Evolutionary conservation across 257 asterid genomes (phyloP).

Genomic region (Gentiana macrophylla): DNA sequence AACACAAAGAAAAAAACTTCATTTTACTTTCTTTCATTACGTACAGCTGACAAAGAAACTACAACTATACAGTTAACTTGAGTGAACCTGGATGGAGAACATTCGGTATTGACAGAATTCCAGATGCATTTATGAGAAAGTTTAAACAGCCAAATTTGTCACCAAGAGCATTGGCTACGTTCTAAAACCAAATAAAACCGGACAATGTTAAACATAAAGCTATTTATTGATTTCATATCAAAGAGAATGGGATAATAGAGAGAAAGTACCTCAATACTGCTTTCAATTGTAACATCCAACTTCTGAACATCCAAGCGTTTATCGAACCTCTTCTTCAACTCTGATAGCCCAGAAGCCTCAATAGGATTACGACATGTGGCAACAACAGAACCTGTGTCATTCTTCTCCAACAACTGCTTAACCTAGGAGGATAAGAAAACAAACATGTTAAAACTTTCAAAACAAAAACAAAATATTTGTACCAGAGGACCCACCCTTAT

Average conservation of each 20-base stretch:
- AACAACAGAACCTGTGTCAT: slow-evolving; percentile 44
- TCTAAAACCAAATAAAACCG: slow-evolving; percentile 30
- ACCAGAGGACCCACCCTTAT: neutral
- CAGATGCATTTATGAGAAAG: slow-evolving; percentile 84
- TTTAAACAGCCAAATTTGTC: slow-evolving; percentile 70
- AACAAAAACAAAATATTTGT: neutral
- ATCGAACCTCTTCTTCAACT: slow-evolving; percentile 52
- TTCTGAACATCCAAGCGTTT: slow-evolving; percentile 67
- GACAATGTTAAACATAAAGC: neutral
- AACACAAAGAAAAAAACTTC: slow-evolving; percentile 16
- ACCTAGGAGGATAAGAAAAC: slow-evolving; percentile 28
- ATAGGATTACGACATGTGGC: slow-evolving; percentile 90
- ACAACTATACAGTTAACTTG: neutral
- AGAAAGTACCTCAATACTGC: slow-evolving; percentile 64
- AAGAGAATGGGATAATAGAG: neutral
- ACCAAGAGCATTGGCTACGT: slow-evolving; percentile 48
- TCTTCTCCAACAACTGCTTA: slow-evolving; percentile 69
- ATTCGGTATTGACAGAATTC: slow-evolving; percentile 70
- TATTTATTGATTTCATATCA: neutral
- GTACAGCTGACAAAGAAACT: slow-evolving; percentile 2
- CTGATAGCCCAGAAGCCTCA: slow-evolving; percentile 52
- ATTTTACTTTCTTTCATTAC: slow-evolving; percentile 10
- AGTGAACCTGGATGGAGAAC: slow-evolving; percentile 68
- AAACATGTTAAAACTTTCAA: neutral
- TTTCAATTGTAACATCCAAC: slow-evolving; percentile 70